Conservation (phyloP, 257 asterid species). For the Solanum rostratum region DNA sequence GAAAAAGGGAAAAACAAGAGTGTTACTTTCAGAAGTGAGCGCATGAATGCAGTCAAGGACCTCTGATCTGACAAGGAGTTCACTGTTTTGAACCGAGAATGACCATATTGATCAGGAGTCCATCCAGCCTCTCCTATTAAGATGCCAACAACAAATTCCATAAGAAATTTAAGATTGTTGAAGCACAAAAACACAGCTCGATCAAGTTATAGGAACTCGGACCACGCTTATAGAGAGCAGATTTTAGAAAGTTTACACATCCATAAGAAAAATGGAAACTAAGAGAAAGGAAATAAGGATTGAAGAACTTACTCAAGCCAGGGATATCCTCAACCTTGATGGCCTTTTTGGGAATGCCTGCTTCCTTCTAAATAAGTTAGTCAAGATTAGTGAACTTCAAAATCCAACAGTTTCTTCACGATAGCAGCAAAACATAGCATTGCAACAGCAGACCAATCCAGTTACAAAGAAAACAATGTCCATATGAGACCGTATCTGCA, state of each 20-base stretch:
- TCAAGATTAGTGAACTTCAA: slow-evolving; percentile 3
- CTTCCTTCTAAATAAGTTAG: slow-evolving; percentile 70
- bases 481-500: not conserved
- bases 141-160: slow-evolving; percentile 17
- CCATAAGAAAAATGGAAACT: not conserved
- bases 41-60: slow-evolving; percentile 80
- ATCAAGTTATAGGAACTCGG: not conserved
- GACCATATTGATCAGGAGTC: slow-evolving; percentile 93
- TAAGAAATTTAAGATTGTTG: slow-evolving; percentile 1
- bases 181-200: not conserved
- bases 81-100: slow-evolving; percentile 63
- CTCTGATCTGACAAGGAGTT: slow-evolving; percentile 70
- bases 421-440: not conserved
- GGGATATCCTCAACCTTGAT: slow-evolving; percentile 83
- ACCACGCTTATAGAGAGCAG: not conserved
- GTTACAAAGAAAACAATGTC: not conserved
- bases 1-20: not conserved
- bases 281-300: not conserved
- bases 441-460: not conserved
- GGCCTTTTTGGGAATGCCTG: slow-evolving; percentile 77
- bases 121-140: slow-evolving; percentile 88
- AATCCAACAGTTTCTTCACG: not conserved
- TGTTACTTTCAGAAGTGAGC: slow-evolving; percentile 73
- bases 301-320: slow-evolving; percentile 77
- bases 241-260: not conserved